Percentiles rank a stretch among this genome's conserved stretches.
phyloP scores from a whole-genome alignment of 305 asterid species.

The Solanum hybrid region DNA sequence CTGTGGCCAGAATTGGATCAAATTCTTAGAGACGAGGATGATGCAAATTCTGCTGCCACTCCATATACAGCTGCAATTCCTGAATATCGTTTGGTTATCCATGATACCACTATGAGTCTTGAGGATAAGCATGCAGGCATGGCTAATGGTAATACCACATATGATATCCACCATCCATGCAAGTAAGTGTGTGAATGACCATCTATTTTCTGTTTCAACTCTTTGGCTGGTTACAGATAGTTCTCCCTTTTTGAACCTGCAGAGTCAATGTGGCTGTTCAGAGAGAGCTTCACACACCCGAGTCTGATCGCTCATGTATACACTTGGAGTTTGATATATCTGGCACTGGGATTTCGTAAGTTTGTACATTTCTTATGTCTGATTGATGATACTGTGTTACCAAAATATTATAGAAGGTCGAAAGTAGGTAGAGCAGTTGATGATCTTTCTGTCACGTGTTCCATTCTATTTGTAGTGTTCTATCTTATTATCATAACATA shows the following conservation, averaged over 20 bases:
- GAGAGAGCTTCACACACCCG: conserved; percentile 62
- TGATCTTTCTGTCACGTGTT: not conserved
- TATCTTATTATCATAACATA: not conserved
- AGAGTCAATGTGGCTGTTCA: conserved; percentile 69
- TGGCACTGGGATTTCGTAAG: conserved; percentile 58
- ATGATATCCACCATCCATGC: conserved; percentile 85
- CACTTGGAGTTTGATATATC: conserved; percentile 70
- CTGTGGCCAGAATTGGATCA: conserved; percentile 68
- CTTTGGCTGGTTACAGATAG: conserved; percentile 12
- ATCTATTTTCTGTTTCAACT: not conserved
- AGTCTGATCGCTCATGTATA: conserved; percentile 76
- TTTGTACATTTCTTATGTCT: not conserved
- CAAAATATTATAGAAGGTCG: not conserved
- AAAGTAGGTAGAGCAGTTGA: not conserved
- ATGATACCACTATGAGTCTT: conserved; percentile 27
- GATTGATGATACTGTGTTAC: not conserved
- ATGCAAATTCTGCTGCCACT: conserved; percentile 34
- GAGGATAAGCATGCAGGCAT: conserved; percentile 26
- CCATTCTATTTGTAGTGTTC: not conserved
- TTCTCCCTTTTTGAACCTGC: conserved; percentile 6
- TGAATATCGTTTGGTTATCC: conserved; percentile 50
- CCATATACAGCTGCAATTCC: conserved; percentile 72
- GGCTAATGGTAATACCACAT: conserved; percentile 46
- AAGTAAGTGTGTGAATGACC: conserved; percentile 23
- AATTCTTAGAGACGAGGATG: conserved; percentile 51